These are phyloP conservation scores for Arthrobotrys iridis DNA, from an alignment of 2,329 filamentous ascomycete genomes.

Conservation along the genomic window DNA sequence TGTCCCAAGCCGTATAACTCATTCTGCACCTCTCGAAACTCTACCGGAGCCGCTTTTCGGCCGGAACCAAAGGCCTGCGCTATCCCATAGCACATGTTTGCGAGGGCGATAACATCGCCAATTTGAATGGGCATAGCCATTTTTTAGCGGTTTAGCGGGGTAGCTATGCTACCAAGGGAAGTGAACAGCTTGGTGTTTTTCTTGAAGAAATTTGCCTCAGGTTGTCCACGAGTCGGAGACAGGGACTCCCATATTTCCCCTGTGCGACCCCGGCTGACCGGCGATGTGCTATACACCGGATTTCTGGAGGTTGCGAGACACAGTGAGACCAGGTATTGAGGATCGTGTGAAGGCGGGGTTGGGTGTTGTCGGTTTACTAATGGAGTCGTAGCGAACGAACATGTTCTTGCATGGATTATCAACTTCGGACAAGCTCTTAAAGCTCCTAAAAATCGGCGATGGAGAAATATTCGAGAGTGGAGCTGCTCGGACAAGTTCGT, in stretches of 20 bases:
- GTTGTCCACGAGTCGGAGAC: constrained; percentile 33
- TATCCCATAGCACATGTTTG: constrained; percentile 58
- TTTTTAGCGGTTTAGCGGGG: constrained; percentile 1
- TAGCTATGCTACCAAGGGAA: background rate
- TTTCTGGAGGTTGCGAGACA: constrained; percentile 7
- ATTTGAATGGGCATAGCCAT: constrained; percentile 59
- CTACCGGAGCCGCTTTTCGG: constrained; percentile 59
- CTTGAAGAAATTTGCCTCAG: constrained; percentile 27
- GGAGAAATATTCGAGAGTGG: constrained; percentile 2
- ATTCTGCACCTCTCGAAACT: constrained; percentile 59
- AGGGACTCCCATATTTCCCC: constrained; percentile 54
- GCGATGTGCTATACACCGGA: constrained; percentile 31
- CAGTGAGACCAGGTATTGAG: constrained; percentile 2
- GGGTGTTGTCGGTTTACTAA: constrained; percentile 35
- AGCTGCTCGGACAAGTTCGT: background rate
- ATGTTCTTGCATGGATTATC: constrained; percentile 40
- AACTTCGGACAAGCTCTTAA: background rate
- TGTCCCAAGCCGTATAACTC: constrained; percentile 59
- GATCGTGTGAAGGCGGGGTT: constrained; percentile 44
- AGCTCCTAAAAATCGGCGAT: background rate
- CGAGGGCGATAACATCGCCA: constrained; percentile 59
- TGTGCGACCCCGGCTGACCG: constrained; percentile 32
- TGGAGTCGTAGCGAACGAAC: constrained; percentile 23
- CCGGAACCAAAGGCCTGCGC: constrained; percentile 59
- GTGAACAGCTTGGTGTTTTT: background rate